A percentile compares a stretch with the other conserved stretches of the same genome.
phyloP scores from a whole-genome alignment of 2,329 filamentous ascomycete genomes.

The Pezicula neosporulosa region DNA sequence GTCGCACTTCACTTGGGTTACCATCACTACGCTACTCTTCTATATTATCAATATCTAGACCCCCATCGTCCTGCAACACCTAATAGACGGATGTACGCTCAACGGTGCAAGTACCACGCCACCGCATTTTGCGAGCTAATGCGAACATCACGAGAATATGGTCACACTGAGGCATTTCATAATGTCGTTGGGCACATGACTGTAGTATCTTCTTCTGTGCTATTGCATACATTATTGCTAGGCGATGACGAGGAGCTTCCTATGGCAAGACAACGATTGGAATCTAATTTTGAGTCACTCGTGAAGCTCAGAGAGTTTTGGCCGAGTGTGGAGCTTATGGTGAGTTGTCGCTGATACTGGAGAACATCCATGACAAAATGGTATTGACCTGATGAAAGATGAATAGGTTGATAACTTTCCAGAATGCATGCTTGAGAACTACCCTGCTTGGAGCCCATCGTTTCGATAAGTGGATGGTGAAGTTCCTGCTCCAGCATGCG shows the following conservation, averaged over 20 bases:
- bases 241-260: conserved; percentile 28
- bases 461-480: conserved; percentile 28
- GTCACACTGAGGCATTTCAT: conserved; percentile 26
- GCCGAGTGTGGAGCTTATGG: conserved; percentile 32
- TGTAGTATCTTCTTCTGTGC: conserved; percentile 31
- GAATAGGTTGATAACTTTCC: conserved; percentile 30
- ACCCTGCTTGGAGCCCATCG: conserved; percentile 26
- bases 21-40: conserved; percentile 30
- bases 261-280: conserved; percentile 20
- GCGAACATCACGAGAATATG: conserved; percentile 19
- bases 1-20: conserved; percentile 32
- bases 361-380: background rate
- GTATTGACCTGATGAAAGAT: conserved; percentile 18
- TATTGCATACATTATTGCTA: conserved; percentile 31
- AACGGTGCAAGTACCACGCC: conserved; percentile 29
- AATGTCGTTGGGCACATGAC: conserved; percentile 33
- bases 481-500: conserved; percentile 32
- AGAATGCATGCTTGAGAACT: conserved; percentile 28
- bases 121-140: conserved; percentile 28
- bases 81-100: conserved; percentile 28
- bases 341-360: conserved; percentile 5
- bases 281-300: conserved; percentile 29
- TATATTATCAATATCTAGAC: conserved; percentile 33
- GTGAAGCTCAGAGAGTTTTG: conserved; percentile 30
- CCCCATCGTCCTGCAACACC: conserved; percentile 23